These are phyloP conservation scores for Eimeria necatrix DNA, from an alignment of 169 alveolate genomes.

Conservation along the genomic window DNA sequence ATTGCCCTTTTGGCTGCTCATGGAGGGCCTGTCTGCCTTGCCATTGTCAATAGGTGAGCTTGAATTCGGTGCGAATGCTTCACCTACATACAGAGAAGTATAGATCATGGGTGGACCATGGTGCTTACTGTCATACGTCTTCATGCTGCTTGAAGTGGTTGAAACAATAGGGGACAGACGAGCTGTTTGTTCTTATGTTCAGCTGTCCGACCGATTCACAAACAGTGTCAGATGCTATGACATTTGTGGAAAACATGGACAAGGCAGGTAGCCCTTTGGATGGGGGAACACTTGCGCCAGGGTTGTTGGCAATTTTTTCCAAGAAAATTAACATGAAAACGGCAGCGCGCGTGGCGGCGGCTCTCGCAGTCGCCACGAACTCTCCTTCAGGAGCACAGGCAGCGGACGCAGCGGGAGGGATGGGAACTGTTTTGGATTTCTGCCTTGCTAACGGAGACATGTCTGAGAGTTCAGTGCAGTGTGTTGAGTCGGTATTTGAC, in stretches of 20 bases:
- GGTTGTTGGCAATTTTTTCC: constrained; percentile 84
- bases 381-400: constrained; percentile 84
- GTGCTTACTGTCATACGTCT: too few relatives aligned
- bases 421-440: constrained; percentile 67
- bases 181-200: not conserved
- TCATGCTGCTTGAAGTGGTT: too few relatives aligned
- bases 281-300: constrained; percentile 84
- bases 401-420: constrained; percentile 85
- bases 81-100: too few relatives aligned
- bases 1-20: constrained; percentile 62
- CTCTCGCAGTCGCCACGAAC: constrained; percentile 85
- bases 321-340: constrained; percentile 81
- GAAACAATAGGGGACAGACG: too few relatives aligned
- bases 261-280: constrained; percentile 83
- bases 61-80: not conserved
- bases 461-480: constrained; percentile 78
- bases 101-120: too few relatives aligned
- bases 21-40: constrained; percentile 72
- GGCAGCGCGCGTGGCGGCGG: constrained; percentile 83
- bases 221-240: constrained; percentile 88
- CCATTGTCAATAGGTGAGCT: constrained; percentile 69
- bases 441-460: constrained; percentile 77
- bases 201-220: constrained; percentile 89
- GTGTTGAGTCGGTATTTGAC: constrained; percentile 77
- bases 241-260: constrained; percentile 88